Percentiles rank a stretch among this genome's conserved stretches.
Conservation (phyloP, 768 basidiomycete genomes). For the Mycena galericulata region DNA sequence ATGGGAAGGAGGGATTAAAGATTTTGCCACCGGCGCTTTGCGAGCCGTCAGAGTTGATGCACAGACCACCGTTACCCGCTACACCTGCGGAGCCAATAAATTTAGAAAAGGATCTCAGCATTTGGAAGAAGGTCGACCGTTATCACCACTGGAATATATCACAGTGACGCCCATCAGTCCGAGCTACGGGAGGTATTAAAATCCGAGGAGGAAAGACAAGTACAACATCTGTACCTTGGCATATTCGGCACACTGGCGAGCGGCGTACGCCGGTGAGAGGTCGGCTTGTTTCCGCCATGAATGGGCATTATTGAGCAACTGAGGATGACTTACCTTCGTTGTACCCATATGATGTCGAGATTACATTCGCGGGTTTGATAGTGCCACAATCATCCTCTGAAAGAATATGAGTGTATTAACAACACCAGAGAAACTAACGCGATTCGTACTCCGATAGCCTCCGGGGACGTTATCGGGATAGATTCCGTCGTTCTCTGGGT, state of each 20-base stretch:
- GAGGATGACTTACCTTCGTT: too few species aligned
- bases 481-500: constrained; percentile 48
- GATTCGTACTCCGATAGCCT: constrained; percentile 46
- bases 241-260: constrained; percentile 60
- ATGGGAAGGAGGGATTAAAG: constrained; percentile 60
- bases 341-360: constrained; percentile 58
- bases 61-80: constrained; percentile 45
- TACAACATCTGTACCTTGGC: constrained; percentile 26
- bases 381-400: constrained; percentile 51
- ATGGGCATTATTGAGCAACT: too few species aligned
- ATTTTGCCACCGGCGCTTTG: constrained; percentile 44
- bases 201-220: not conserved
- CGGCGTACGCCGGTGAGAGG: constrained; percentile 52
- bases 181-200: constrained; percentile 44
- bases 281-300: too few species aligned
- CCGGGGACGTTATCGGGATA: constrained; percentile 47
- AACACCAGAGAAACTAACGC: not conserved
- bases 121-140: constrained; percentile 53
- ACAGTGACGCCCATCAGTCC: constrained; percentile 72
- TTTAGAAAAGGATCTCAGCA: not conserved
- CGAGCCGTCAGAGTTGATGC: constrained; percentile 58
- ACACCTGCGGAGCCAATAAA: too few species aligned
- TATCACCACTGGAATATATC: constrained; percentile 70
- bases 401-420: not conserved
- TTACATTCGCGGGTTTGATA: constrained; percentile 54